Conservation (phyloP, 2,329 filamentous ascomycete species). For the Penicillium psychrosexuale region DNA sequence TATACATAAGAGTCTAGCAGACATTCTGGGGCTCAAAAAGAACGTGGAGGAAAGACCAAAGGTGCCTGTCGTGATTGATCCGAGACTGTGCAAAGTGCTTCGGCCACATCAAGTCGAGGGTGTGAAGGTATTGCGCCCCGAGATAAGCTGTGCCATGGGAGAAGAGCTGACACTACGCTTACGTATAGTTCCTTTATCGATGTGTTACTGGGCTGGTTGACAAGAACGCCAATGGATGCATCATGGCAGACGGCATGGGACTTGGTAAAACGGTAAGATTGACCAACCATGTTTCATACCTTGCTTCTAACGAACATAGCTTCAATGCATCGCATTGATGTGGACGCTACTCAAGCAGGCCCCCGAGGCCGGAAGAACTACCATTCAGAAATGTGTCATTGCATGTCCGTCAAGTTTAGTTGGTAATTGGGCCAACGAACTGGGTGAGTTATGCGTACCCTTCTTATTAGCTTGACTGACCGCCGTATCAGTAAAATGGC, state of each 20-base stretch:
- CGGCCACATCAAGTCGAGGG: conserved; percentile 97
- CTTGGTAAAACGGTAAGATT: conserved; percentile 74
- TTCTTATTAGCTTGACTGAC: conserved; percentile 17
- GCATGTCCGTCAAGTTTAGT: conserved; percentile 95
- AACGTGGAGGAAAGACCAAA: conserved; percentile 77
- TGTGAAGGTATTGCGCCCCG: conserved; percentile 61
- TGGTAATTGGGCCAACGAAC: conserved; percentile 95
- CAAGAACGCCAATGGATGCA: conserved; percentile 89
- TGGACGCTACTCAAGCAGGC: conserved; percentile 97
- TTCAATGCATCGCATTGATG: conserved; percentile 94
- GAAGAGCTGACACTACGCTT: conserved; percentile 13
- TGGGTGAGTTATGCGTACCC: conserved; percentile 47
- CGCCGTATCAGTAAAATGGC: conserved; percentile 68
- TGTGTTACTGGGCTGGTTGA: conserved; percentile 96
- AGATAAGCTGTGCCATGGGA: neutral
- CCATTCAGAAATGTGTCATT: conserved; percentile 95
- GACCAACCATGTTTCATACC: neutral
- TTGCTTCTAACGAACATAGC: conserved; percentile 31
- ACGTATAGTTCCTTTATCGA: conserved; percentile 73
- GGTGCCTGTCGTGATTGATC: conserved; percentile 97
- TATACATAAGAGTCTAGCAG: conserved; percentile 90
- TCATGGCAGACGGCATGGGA: conserved; percentile 99
- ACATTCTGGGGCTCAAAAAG: conserved; percentile 93
- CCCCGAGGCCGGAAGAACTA: conserved; percentile 86
- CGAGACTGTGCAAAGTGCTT: conserved; percentile 79